These are phyloP conservation scores for Xylaria bambusicola DNA, from an alignment of 495 filamentous ascomycete genomes.

Conservation along the genomic window DNA sequence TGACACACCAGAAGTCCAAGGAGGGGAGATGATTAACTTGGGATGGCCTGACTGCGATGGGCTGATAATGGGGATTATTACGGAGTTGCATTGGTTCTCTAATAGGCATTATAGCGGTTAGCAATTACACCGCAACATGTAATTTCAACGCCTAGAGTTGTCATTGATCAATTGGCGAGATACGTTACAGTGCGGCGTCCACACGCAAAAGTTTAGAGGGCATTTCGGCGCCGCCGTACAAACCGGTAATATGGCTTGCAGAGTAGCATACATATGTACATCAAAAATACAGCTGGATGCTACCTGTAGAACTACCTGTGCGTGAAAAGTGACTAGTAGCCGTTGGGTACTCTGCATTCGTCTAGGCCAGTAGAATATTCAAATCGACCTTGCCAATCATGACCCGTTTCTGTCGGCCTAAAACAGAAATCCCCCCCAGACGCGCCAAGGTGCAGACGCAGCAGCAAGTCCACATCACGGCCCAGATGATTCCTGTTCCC, in stretches of 20 bases:
- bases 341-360: constrained; percentile 1
- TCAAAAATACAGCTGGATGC: neutral
- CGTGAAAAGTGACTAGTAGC: neutral
- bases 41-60: constrained; percentile 1
- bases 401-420: neutral
- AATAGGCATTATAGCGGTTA: neutral
- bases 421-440: neutral
- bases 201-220: neutral
- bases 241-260: no score
- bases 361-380: neutral
- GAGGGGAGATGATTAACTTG: no score
- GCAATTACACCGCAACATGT: neutral
- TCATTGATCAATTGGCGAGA: neutral
- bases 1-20: no score
- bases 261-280: neutral
- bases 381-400: neutral
- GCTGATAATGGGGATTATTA: neutral
- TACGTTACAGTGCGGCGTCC: neutral
- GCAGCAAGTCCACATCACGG: neutral
- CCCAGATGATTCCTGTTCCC: neutral
- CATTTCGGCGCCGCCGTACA: constrained; percentile 9
- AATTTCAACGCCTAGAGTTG: neutral
- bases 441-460: constrained; percentile 6
- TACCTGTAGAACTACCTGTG: neutral
- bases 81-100: constrained; percentile 1